phyloP scores from a whole-genome alignment of 371 early-diverging fungal genomes.

The Rhizomucor pusillus region DNA sequence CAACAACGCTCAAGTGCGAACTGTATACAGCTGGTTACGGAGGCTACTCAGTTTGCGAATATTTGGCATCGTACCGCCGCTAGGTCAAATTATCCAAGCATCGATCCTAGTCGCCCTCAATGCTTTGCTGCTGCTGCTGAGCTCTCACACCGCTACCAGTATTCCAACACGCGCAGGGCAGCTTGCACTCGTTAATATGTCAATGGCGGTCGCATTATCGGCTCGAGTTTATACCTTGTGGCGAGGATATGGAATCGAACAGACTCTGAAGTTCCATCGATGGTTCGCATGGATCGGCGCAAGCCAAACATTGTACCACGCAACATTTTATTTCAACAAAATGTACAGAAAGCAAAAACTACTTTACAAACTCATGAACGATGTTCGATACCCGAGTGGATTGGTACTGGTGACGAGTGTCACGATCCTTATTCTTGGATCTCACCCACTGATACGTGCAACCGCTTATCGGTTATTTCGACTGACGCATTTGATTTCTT shows the following conservation, averaged over 20 bases:
- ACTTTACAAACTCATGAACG: slow-evolving; percentile 9
- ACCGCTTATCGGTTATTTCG: slow-evolving; percentile 37
- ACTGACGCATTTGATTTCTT: slow-evolving; percentile 21
- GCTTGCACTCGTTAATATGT: slow-evolving; percentile 28
- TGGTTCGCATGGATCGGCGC: slow-evolving; percentile 32
- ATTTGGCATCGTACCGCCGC: no score
- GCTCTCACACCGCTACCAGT: slow-evolving; percentile 10
- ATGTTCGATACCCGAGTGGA: slow-evolving; percentile 28
- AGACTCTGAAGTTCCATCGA: slow-evolving; percentile 28
- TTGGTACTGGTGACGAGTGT: slow-evolving; percentile 13
- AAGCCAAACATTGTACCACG: slow-evolving; percentile 27
- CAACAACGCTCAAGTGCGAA: no score
- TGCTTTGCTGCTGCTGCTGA: slow-evolving; percentile 1
- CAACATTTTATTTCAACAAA: slow-evolving; percentile 23
- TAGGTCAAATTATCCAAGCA: no score
- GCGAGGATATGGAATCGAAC: neutral
- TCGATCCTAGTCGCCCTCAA: no score
- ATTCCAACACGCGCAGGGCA: slow-evolving; percentile 35
- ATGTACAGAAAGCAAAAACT: slow-evolving; percentile 19
- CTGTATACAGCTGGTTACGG: no score
- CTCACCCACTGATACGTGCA: slow-evolving; percentile 33
- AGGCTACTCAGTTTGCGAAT: no score
- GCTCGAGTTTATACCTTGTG: slow-evolving; percentile 22
- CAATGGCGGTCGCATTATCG: slow-evolving; percentile 27
- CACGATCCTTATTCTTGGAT: slow-evolving; percentile 18